Conservation (phyloP, 345 rosid species). For the Laguncularia racemosa region DNA sequence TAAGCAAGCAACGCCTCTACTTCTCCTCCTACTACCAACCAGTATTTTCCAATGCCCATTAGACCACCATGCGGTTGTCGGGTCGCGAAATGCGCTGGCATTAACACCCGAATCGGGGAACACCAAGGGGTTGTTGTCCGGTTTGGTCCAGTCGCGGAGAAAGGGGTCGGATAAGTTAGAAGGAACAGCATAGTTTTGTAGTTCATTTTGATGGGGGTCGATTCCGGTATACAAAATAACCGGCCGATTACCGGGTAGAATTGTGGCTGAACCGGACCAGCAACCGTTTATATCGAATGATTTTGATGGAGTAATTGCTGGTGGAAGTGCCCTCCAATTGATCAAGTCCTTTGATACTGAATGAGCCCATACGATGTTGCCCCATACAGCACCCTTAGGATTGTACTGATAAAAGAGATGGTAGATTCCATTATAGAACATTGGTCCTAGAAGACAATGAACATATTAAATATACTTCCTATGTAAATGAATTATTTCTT, state of each 20-base stretch:
- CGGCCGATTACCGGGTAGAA: conserved; percentile 52
- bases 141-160: conserved; percentile 75
- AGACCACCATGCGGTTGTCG: conserved; percentile 72
- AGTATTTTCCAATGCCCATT: conserved; percentile 56
- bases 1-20: conserved; percentile 52
- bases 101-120: conserved; percentile 43
- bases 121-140: conserved; percentile 55
- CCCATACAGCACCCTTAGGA: conserved; percentile 88
- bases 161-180: conserved; percentile 60
- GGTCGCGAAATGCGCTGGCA: conserved; percentile 79
- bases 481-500: neutral
- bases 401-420: conserved; percentile 91
- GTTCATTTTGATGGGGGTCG: conserved; percentile 32
- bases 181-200: conserved; percentile 76
- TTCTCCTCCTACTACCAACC: conserved; percentile 45
- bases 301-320: conserved; percentile 58
- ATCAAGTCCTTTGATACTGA: conserved; percentile 80
- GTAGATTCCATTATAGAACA: conserved; percentile 71
- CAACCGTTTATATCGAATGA: conserved; percentile 64
- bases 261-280: conserved; percentile 92
- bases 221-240: conserved; percentile 71
- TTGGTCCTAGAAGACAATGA: conserved; percentile 33
- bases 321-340: conserved; percentile 68
- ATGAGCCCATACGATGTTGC: conserved; percentile 96
- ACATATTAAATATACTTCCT: neutral